These are phyloP conservation scores for Aspergillus taichungensis DNA, from an alignment of 495 filamentous ascomycete genomes.

Conservation along the genomic window DNA sequence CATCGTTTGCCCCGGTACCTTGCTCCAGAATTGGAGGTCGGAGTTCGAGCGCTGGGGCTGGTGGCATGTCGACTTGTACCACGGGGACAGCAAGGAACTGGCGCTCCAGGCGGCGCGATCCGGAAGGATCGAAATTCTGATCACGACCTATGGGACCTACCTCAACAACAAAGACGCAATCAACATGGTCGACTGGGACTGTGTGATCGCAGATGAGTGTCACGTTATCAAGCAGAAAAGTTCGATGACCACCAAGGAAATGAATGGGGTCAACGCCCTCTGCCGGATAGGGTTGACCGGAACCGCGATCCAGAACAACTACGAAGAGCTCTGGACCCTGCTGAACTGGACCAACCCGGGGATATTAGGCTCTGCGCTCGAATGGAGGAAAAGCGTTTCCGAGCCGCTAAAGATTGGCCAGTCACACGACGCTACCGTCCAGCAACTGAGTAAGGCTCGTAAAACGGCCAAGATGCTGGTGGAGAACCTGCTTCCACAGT, in stretches of 20 bases:
- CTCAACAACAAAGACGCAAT: constrained; percentile 62
- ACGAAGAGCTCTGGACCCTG: constrained; percentile 94
- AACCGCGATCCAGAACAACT: constrained; percentile 96
- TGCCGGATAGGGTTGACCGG: constrained; percentile 92
- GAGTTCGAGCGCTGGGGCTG: constrained; percentile 89
- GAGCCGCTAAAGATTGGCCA: constrained; percentile 79
- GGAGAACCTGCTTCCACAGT: constrained; percentile 78
- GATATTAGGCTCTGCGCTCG: constrained; percentile 62
- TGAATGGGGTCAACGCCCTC: constrained; percentile 87
- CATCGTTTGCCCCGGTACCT: constrained; percentile 78
- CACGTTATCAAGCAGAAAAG: constrained; percentile 78
- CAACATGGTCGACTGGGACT: constrained; percentile 89
- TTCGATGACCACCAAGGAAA: constrained; percentile 71
- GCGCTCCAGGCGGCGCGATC: constrained; percentile 65
- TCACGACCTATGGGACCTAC: constrained; percentile 91
- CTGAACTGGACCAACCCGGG: constrained; percentile 97
- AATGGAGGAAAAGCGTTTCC: constrained; percentile 72
- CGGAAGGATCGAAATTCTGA: constrained; percentile 76
- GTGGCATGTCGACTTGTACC: constrained; percentile 83
- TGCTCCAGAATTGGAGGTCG: constrained; percentile 85
- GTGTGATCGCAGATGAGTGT: constrained; percentile 94
- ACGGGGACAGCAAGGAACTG: constrained; percentile 64
- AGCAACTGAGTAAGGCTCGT: constrained; percentile 72
- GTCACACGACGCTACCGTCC: constrained; percentile 80
- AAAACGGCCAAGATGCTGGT: constrained; percentile 80